phyloP scores from a whole-genome alignment of 83 land plant species.

The Picea mariana region DNA sequence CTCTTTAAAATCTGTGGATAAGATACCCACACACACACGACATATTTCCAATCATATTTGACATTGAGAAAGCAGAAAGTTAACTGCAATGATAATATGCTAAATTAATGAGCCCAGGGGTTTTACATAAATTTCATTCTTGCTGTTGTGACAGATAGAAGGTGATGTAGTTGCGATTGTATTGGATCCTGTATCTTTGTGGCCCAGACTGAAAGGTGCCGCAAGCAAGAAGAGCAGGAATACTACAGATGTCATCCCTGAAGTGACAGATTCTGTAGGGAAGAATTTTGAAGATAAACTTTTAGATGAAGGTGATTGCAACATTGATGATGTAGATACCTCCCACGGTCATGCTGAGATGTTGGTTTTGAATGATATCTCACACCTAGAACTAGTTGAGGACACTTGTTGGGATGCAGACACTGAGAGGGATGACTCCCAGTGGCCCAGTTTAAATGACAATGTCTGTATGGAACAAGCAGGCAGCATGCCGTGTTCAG shows the following conservation, averaged over 20 bases:
- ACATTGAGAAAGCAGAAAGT: too few relatives aligned
- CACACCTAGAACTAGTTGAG: neutral
- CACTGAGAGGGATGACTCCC: neutral
- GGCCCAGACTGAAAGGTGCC: conserved; percentile 77
- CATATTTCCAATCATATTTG: too few relatives aligned
- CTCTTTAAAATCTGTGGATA: too few relatives aligned
- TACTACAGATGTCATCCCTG: neutral
- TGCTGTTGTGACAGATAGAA: conserved; percentile 62
- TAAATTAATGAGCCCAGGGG: neutral
- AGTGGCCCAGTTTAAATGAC: neutral
- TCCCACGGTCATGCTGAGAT: neutral
- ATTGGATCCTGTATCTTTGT: conserved; percentile 60
- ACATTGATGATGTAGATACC: neutral
- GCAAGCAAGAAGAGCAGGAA: neutral
- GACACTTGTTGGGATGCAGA: neutral
- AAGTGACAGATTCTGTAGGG: neutral
- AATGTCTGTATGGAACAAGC: neutral
- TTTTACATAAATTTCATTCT: neutral
- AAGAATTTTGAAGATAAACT: neutral
- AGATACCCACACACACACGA: too few relatives aligned
- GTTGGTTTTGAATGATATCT: neutral
- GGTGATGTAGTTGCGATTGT: conserved; percentile 82
- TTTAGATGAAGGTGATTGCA: neutral
- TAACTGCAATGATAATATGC: neutral
- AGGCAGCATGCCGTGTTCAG: neutral